Evolutionary conservation across 2,329 filamentous ascomycete genomes (phyloP).

Genomic region (Colletotrichum euphorbiae): DNA sequence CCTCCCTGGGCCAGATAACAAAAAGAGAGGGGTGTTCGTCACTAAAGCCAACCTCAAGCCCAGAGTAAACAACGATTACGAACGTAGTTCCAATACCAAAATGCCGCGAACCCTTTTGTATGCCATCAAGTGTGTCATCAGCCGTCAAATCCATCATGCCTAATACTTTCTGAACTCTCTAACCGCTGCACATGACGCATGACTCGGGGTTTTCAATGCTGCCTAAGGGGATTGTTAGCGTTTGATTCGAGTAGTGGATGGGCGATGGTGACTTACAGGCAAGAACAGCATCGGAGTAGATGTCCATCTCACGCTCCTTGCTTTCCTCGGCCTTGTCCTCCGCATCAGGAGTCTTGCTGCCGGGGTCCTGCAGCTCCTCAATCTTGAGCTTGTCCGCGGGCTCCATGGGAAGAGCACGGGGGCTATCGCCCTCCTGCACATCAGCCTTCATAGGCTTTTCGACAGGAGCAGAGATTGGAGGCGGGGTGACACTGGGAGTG

Average conservation of each 20-base stretch:
- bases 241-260: conserved; percentile 11
- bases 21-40: conserved; percentile 25
- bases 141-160: conserved; percentile 33
- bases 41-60: conserved; percentile 33
- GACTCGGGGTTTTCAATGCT: conserved; percentile 97
- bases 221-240: conserved; percentile 61
- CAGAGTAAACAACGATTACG: conserved; percentile 26
- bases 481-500: conserved; percentile 76
- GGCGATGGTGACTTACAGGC: conserved; percentile 72
- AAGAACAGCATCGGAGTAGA: conserved; percentile 93
- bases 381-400: conserved; percentile 71
- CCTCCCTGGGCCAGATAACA: neutral
- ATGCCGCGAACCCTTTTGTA: conserved; percentile 32
- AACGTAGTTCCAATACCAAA: conserved; percentile 11
- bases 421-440: conserved; percentile 80
- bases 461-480: conserved; percentile 64
- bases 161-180: conserved; percentile 45
- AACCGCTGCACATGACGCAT: conserved; percentile 98
- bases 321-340: conserved; percentile 81
- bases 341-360: conserved; percentile 68
- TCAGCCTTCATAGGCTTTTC: conserved; percentile 82
- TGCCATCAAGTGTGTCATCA: conserved; percentile 40
- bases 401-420: conserved; percentile 80
- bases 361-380: conserved; percentile 71
- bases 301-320: conserved; percentile 85